Percentiles rank a stretch among this genome's conserved stretches.
These are phyloP conservation scores for Aspergillus nanangensis DNA, from an alignment of 495 filamentous ascomycete species.

Conservation along the genomic window DNA sequence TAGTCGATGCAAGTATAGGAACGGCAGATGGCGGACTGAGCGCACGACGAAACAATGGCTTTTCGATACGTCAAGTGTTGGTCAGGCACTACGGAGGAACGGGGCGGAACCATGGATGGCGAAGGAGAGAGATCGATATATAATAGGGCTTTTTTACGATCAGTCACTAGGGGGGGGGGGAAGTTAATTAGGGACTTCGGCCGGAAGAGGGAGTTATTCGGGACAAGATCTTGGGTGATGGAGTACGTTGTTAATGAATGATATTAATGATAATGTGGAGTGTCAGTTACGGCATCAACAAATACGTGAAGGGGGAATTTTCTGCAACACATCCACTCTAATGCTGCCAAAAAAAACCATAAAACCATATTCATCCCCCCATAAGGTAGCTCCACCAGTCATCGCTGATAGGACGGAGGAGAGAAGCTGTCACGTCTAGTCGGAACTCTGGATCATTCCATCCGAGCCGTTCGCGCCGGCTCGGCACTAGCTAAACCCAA, in stretches of 20 bases:
- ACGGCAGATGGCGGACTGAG: not conserved
- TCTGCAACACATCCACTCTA: slow-evolving; percentile 6
- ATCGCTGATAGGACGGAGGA: slow-evolving; percentile 3
- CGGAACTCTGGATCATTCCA: slow-evolving; percentile 6
- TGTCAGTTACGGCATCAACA: no score
- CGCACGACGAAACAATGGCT: slow-evolving; percentile 7
- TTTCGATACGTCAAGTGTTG: not conserved
- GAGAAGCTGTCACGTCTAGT: slow-evolving; percentile 2
- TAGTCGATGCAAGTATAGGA: not conserved
- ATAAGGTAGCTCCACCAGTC: not conserved
- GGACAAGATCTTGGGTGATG: slow-evolving; percentile 1
- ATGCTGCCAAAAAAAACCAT: slow-evolving; percentile 1
- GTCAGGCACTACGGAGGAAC: not conserved
- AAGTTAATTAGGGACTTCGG: slow-evolving; percentile 5
- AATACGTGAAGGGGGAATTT: not conserved
- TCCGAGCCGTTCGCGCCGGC: not conserved
- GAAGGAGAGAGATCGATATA: not conserved
- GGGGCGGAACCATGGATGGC: not conserved
- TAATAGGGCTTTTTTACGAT: not conserved
- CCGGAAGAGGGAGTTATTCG: slow-evolving; percentile 7
- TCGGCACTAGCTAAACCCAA: not conserved
- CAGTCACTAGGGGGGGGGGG: not conserved
- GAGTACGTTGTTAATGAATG: not conserved
- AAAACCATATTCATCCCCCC: not conserved
- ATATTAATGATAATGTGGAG: not conserved